A percentile compares a stretch with the other conserved stretches of the same genome.
phyloP scores from a whole-genome alignment of 139 green algal genomes.

The Gonium pectorale region DNA sequence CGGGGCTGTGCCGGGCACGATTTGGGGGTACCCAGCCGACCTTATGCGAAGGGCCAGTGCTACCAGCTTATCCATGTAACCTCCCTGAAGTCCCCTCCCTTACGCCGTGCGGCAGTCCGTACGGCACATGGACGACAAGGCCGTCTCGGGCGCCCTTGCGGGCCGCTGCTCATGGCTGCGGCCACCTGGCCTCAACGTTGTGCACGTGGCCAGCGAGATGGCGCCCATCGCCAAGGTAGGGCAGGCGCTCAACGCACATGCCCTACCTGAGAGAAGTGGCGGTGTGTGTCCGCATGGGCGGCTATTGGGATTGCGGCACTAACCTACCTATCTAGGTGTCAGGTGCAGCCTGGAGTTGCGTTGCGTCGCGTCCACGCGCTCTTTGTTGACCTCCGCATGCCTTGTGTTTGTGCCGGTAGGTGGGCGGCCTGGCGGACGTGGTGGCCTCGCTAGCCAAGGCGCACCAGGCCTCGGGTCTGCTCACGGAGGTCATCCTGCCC shows the following conservation, averaged over 20 bases:
- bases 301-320: too few species aligned
- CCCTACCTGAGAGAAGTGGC: too few species aligned
- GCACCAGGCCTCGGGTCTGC: constrained; percentile 80
- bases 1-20: too few species aligned
- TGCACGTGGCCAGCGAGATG: constrained; percentile 97
- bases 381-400: too few species aligned
- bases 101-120: constrained; percentile 20
- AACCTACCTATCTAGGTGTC: too few species aligned
- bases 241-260: too few species aligned
- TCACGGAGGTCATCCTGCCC: constrained; percentile 86
- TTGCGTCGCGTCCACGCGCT: too few species aligned
- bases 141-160: constrained; percentile 43
- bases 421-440: constrained; percentile 93
- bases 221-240: constrained; percentile 95
- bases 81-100: too few species aligned
- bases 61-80: too few species aligned
- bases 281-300: too few species aligned
- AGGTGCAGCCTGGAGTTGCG: neutral
- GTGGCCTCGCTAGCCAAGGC: constrained; percentile 88
- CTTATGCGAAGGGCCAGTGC: too few species aligned
- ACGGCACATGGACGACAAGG: constrained; percentile 19
- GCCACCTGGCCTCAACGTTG: constrained; percentile 74
- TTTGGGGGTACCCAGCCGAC: too few species aligned
- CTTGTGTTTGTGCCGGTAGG: constrained; percentile 51
- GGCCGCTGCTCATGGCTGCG: constrained; percentile 42